Percentiles rank a stretch among this genome's conserved stretches.
Evolutionary conservation across 176 grass and related monocot species (phyloP).

Genomic region (Bonia amplexicaulis): DNA sequence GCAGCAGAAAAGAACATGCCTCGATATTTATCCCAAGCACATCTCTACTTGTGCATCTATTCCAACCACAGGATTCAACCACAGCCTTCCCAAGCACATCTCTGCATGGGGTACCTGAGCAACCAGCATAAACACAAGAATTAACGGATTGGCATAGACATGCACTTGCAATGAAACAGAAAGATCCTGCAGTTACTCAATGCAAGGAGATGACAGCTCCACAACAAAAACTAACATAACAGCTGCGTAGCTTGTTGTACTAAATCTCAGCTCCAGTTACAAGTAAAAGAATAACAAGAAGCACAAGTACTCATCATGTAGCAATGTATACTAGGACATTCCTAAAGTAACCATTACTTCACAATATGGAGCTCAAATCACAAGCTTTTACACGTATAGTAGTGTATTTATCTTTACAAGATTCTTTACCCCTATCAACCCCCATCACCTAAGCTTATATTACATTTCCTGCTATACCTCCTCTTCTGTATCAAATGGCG

Average conservation of each 20-base stretch:
- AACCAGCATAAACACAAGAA: background rate
- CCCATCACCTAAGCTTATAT: conserved; percentile 57
- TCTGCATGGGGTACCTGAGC: too few relatives aligned
- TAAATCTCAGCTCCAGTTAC: background rate
- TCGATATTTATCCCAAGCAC: too few relatives aligned
- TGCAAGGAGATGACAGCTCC: background rate
- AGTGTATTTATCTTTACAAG: conserved; percentile 79
- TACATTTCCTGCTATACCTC: conserved; percentile 64
- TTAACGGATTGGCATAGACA: background rate
- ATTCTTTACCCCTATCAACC: conserved; percentile 59
- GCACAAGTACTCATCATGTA: background rate
- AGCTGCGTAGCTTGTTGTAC: background rate
- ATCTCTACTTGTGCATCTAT: too few relatives aligned
- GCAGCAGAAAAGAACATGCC: too few relatives aligned
- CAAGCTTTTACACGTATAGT: conserved; percentile 64
- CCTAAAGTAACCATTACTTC: conserved; percentile 39
- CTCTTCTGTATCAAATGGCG: conserved; percentile 64
- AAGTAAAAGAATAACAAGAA: background rate
- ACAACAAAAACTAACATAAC: background rate
- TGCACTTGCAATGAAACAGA: background rate
- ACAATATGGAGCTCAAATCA: conserved; percentile 46
- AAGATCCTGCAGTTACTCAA: background rate
- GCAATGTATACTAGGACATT: background rate
- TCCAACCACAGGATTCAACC: too few relatives aligned
- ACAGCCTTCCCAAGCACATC: too few relatives aligned